Conservation (phyloP, 106 monocot genomes). For the Vanilla planifolia region DNA sequence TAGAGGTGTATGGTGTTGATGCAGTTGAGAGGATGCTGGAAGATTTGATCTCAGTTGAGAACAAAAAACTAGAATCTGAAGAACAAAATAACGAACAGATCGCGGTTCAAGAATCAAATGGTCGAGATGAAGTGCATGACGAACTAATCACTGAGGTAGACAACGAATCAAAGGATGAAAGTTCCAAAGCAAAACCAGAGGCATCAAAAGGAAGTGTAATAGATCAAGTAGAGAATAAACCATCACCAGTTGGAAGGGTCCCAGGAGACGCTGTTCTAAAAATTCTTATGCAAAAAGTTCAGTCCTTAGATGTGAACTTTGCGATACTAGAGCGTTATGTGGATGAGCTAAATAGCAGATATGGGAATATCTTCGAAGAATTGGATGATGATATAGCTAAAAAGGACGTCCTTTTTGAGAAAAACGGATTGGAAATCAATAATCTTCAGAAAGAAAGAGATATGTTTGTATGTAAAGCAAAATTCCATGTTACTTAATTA, state of each 20-base stretch:
- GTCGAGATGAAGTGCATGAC: constrained; percentile 19
- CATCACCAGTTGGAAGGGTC: constrained; percentile 62
- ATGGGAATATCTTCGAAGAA: constrained; percentile 68
- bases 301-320: constrained; percentile 69
- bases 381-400: constrained; percentile 66
- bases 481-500: constrained; percentile 5
- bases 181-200: constrained; percentile 23
- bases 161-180: constrained; percentile 24
- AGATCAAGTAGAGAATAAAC: constrained; percentile 37
- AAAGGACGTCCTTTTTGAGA: constrained; percentile 44
- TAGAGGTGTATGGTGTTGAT: constrained; percentile 92
- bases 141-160: constrained; percentile 22
- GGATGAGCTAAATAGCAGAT: constrained; percentile 71
- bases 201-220: constrained; percentile 10
- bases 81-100: constrained; percentile 27
- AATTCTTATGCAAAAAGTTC: constrained; percentile 86
- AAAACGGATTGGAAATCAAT: constrained; percentile 43
- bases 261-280: constrained; percentile 89
- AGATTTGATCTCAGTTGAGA: constrained; percentile 64
- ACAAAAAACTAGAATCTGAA: constrained; percentile 24
- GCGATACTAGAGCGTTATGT: constrained; percentile 75
- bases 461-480: constrained; percentile 49
- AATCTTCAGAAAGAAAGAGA: constrained; percentile 43
- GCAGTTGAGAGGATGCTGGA: constrained; percentile 93
- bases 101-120: constrained; percentile 16